Base-by-base conservation (phyloP, 495 filamentous ascomycete species). In the Penicillium herquei region DNA sequence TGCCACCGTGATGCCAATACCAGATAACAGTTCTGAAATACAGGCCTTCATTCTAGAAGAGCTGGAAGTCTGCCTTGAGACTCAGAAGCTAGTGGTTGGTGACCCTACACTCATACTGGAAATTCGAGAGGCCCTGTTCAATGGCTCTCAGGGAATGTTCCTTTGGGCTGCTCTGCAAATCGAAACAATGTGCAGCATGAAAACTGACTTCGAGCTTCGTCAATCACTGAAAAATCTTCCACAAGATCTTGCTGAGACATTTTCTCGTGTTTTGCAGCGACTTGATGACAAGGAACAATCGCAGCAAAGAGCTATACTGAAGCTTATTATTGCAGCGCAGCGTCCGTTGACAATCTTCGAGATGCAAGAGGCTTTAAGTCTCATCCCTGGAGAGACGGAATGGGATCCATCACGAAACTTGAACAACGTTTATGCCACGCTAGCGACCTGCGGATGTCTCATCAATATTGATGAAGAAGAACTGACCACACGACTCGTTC, bases 91-190 rank as follows among this genome's bases (percentile, higher is more conserved):
- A 37, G 51, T 49, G n/a, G 52, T 78, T 43, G 66, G 67, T 41
- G 57, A 78, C 50, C 65, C 72, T 14, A 56, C 51, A 6, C 51
- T 78, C 10, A 69, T 74, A 43, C 35, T 71, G 65, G 55, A 45
- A 3, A 62, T 62, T 12, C 42, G 40, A 47, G 58, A 62, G 17
- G 42, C 57, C 1, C 45, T 60, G 6, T 16, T 49, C 2, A 34
- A 55, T 12, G 58, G 62, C 10, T 54, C 46, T 10, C 53, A 64
- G 35, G 62, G 62, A 16, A 78, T 79, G 73, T 78, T 79, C 50
- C 73, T 77, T 33, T 79, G 75, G 77, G 75, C 74, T 11, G 67
- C 64, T 49, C 66, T 78, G 35, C 73, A 80, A 57, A 73, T 78
- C 47, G 59, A 74, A 33, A 54, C 59, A 18, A 42, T 78, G 12